Base-by-base conservation (phyloP, 169 alveolate genomes). In the Eimeria praecox region DNA sequence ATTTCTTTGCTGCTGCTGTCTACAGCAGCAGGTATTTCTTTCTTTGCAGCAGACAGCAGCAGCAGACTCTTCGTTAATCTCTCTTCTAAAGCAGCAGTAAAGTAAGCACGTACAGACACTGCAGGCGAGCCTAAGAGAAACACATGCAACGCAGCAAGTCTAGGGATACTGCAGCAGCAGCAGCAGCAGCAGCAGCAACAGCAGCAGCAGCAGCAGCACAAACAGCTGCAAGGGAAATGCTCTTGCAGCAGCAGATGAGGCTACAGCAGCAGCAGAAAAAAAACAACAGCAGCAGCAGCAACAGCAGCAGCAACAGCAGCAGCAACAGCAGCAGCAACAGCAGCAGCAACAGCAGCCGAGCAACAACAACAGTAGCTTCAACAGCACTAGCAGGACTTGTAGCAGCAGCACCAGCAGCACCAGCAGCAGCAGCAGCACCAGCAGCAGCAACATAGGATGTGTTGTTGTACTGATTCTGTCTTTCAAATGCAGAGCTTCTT, bases 1-100 rank as follows among this genome's bases (percentile, higher is more conserved):
- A 78, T 78, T 46, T 78, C 89, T 46, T 78, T 78, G 42, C 46
- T 40, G 66, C 54, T 3, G 38, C 54, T 78, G 66, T 78, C 89
- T 20, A 78, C 66, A 18, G 69, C 59, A 27, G 44, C 44, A 33
- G 90, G 90, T 4, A 44, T 20, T 35, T 82, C 71, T 44, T 44
- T 82, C 73, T 82, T 82, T 46, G 90, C 90, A 9, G 90, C 66
- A 14, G 66, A 18, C 24, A 56, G 18, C 66, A 9, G 42, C 40
- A 44, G 44, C 46, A 49, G 56, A 12, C 73, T 73, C 46, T 38
- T 14, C 22, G 42, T 82, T 56, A 78, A 33, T n/a, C 40, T n/a
- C 38, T 40, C 66, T 40, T 78, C 66, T 33, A 78, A 27, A 2
- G 42, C 71, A 9, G 90, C 9, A 10, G 16, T n/a, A 33, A 49